Percentiles rank a stretch among this genome's conserved stretches.
Evolutionary conservation across 805 yeast species (phyloP).

Genomic region (Barnettozyma sp.): DNA sequence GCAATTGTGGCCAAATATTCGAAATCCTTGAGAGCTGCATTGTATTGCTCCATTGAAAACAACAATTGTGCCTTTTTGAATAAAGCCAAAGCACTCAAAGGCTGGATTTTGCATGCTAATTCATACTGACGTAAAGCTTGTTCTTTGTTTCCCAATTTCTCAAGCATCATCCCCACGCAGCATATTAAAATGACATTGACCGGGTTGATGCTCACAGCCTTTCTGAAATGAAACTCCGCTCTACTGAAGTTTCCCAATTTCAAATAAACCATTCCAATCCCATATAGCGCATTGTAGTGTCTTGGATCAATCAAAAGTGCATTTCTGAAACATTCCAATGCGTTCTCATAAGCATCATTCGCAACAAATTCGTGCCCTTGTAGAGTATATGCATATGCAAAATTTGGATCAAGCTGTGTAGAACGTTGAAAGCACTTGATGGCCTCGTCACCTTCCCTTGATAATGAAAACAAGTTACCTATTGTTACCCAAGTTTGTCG

Average conservation of each 20-base stretch:
- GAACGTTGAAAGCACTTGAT: conserved; percentile 82
- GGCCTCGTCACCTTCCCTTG: conserved; percentile 83
- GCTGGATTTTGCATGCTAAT: conserved; percentile 77
- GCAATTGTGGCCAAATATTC: conserved; percentile 67
- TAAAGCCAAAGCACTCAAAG: conserved; percentile 75
- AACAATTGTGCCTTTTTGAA: conserved; percentile 84
- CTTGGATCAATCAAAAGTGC: conserved; percentile 72
- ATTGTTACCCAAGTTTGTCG: conserved; percentile 89
- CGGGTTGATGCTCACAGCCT: conserved; percentile 85
- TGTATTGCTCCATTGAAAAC: conserved; percentile 62
- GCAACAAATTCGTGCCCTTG: conserved; percentile 90
- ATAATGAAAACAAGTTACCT: conserved; percentile 82
- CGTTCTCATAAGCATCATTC: conserved; percentile 85
- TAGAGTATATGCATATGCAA: conserved; percentile 85
- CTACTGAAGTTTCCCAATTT: conserved; percentile 76
- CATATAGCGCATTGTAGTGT: conserved; percentile 93
- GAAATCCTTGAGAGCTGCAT: conserved; percentile 67
- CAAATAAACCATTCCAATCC: conserved; percentile 89
- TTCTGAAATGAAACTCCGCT: conserved; percentile 82
- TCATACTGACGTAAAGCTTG: conserved; percentile 79
- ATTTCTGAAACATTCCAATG: conserved; percentile 72
- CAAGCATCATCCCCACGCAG: conserved; percentile 91
- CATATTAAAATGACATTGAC: conserved; percentile 83
- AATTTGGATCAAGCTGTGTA: conserved; percentile 53
- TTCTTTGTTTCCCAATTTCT: conserved; percentile 58